A percentile compares a stretch with the other conserved stretches of the same genome.
Conservation (phyloP, 2,329 filamentous ascomycete species). For the Colletotrichum lupini region DNA sequence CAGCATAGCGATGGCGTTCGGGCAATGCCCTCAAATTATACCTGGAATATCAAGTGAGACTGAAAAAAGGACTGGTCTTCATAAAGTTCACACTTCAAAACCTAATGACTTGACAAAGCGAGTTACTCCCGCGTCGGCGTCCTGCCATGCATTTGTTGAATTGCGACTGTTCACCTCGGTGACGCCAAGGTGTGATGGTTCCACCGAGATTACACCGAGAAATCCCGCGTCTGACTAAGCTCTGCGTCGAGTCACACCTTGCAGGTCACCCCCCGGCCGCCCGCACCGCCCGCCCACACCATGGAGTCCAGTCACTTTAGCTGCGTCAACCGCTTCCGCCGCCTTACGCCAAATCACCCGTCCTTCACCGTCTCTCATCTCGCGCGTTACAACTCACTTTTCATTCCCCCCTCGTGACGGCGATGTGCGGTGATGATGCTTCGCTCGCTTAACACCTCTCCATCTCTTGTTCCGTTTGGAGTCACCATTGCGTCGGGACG, state of each 20-base stretch:
- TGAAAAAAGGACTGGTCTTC: neutral
- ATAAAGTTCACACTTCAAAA: neutral
- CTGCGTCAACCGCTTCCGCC: neutral
- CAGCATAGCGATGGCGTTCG: slow-evolving; percentile 36
- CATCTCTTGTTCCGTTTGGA: slow-evolving; percentile 5
- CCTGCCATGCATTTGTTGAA: neutral
- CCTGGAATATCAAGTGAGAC: neutral
- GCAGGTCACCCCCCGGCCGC: neutral
- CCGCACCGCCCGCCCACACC: neutral
- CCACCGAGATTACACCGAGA: slow-evolving; percentile 25
- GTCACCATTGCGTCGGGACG: neutral
- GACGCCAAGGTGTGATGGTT: neutral
- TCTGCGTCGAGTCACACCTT: slow-evolving; percentile 22
- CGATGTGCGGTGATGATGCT: slow-evolving; percentile 23
- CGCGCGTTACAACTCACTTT: neutral
- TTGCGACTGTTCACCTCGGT: neutral
- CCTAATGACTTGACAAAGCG: neutral
- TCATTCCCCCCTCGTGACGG: neutral
- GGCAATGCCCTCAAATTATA: neutral
- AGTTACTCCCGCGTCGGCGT: neutral
- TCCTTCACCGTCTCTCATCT: slow-evolving; percentile 18
- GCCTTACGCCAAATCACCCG: neutral
- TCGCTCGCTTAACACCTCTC: neutral
- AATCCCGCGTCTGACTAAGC: slow-evolving; percentile 22
- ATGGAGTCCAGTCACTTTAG: neutral